Conservation (phyloP, 805 yeast genomes). For the Sugiyamaella floridensis region DNA sequence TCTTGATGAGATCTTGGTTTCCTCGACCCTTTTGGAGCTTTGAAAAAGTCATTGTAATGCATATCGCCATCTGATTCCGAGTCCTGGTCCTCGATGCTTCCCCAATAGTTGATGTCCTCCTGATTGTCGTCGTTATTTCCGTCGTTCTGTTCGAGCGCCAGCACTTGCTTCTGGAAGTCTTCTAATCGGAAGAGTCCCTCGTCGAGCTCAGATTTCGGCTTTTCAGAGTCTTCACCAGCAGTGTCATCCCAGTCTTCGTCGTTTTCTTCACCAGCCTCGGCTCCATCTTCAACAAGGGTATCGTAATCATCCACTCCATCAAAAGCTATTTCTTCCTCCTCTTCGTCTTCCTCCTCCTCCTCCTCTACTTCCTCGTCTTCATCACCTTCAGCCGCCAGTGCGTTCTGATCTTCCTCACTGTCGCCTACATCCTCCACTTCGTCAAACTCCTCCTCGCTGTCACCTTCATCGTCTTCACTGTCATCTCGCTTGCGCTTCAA, state of each 20-base stretch:
- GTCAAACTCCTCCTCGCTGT: conserved; percentile 7
- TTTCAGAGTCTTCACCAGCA: conserved; percentile 24
- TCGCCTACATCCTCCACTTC: conserved; percentile 18
- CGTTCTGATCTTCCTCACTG: conserved; percentile 19
- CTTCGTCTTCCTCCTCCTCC: conserved; percentile 24
- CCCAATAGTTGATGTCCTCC: conserved; percentile 42
- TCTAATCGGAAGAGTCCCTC: conserved; percentile 82
- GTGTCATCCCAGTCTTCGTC: conserved; percentile 25
- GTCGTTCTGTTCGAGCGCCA: conserved; percentile 49
- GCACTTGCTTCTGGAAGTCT: conserved; percentile 69
- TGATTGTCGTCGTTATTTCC: conserved; percentile 39
- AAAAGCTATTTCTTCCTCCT: conserved; percentile 7
- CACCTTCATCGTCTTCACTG: conserved; percentile 18
- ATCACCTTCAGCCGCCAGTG: conserved; percentile 26
- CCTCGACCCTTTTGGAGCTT: conserved; percentile 25
- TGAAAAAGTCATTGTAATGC: conserved; percentile 36
- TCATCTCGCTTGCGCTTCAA: conserved; percentile 14
- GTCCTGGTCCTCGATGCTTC: conserved; percentile 37
- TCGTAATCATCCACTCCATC: conserved; percentile 21
- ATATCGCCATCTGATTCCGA: conserved; percentile 36
- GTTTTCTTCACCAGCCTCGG: conserved; percentile 25
- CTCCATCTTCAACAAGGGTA: conserved; percentile 28
- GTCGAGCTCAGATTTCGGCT: conserved; percentile 43
- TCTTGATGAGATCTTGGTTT: not conserved
- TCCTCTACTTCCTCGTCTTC: conserved; percentile 23